A percentile compares a stretch with the other conserved stretches of the same genome.
Evolutionary conservation across 805 yeast species (phyloP).

Genomic region (Ogataea ganodermae): DNA sequence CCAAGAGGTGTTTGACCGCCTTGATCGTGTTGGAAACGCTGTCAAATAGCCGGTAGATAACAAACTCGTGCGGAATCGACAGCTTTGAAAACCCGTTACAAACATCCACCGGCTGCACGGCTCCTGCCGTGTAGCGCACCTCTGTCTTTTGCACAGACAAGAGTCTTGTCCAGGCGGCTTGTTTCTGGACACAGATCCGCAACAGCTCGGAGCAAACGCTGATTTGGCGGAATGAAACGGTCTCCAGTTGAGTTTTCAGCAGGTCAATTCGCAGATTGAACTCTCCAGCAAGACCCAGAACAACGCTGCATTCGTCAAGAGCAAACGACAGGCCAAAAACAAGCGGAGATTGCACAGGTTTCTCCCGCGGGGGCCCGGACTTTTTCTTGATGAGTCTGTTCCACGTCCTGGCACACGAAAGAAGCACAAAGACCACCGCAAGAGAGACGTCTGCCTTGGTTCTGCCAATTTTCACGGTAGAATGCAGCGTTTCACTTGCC

Average conservation of each 20-base stretch:
- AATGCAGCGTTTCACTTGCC: slow-evolving; percentile 9
- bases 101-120: slow-evolving; percentile 20
- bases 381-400: not conserved
- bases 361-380: not conserved
- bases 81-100: slow-evolving; percentile 45
- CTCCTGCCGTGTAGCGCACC: not conserved
- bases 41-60: slow-evolving; percentile 79
- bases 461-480: slow-evolving; percentile 2
- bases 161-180: slow-evolving; percentile 54
- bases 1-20: slow-evolving; percentile 59
- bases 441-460: slow-evolving; percentile 33
- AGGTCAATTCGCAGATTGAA: slow-evolving; percentile 51
- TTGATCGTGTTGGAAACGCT: slow-evolving; percentile 69
- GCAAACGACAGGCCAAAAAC: slow-evolving; percentile 1
- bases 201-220: slow-evolving; percentile 30
- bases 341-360: slow-evolving; percentile 4
- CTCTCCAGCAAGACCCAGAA: slow-evolving; percentile 47
- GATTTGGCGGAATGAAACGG: slow-evolving; percentile 6
- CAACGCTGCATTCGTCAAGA: slow-evolving; percentile 24
- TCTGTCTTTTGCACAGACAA: slow-evolving; percentile 4
- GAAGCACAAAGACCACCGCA: slow-evolving; percentile 45
- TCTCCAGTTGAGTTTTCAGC: slow-evolving; percentile 27
- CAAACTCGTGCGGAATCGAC: slow-evolving; percentile 70
- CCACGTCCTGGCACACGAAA: slow-evolving; percentile 36
- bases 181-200: slow-evolving; percentile 55